Percentiles rank a stretch among this genome's conserved stretches.
Evolutionary conservation across 805 yeast species (phyloP).

Genomic region (Spathaspora hagerdaliae): DNA sequence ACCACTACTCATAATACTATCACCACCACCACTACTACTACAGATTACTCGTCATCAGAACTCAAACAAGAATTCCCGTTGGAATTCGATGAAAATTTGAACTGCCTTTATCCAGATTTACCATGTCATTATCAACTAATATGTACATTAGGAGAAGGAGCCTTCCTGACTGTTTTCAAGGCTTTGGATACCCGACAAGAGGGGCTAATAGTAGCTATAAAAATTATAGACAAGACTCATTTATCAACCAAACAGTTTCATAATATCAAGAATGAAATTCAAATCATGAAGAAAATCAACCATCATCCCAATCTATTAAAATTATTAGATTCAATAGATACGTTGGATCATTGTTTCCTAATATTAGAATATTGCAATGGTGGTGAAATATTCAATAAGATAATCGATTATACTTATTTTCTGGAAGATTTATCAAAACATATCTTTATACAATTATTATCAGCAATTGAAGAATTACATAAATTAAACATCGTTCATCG

Average conservation of each 20-base stretch:
- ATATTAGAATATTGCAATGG: conserved; percentile 69
- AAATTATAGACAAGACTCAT: conserved; percentile 62
- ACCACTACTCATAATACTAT: background rate
- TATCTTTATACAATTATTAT: conserved; percentile 67
- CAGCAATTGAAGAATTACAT: conserved; percentile 67
- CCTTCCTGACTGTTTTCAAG: conserved; percentile 80
- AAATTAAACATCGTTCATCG: conserved; percentile 68
- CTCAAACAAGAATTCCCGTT: background rate
- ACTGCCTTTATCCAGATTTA: conserved; percentile 18
- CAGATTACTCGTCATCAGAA: background rate
- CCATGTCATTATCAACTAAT: conserved; percentile 29
- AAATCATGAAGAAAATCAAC: conserved; percentile 61
- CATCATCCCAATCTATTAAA: conserved; percentile 63
- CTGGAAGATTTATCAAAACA: conserved; percentile 70
- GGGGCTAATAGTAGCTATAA: conserved; percentile 58
- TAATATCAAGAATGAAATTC: conserved; percentile 66
- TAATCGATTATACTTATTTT: conserved; percentile 73
- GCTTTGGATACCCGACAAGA: conserved; percentile 43
- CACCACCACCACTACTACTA: background rate
- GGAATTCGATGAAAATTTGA: background rate
- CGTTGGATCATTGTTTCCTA: conserved; percentile 52
- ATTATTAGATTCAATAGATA: conserved; percentile 51
- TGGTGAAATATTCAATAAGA: conserved; percentile 78
- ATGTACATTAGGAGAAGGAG: conserved; percentile 70
- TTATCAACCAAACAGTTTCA: conserved; percentile 49